Base-by-base conservation (phyloP, 805 yeast genomes). In the Teunomyces gatunensis region DNA sequence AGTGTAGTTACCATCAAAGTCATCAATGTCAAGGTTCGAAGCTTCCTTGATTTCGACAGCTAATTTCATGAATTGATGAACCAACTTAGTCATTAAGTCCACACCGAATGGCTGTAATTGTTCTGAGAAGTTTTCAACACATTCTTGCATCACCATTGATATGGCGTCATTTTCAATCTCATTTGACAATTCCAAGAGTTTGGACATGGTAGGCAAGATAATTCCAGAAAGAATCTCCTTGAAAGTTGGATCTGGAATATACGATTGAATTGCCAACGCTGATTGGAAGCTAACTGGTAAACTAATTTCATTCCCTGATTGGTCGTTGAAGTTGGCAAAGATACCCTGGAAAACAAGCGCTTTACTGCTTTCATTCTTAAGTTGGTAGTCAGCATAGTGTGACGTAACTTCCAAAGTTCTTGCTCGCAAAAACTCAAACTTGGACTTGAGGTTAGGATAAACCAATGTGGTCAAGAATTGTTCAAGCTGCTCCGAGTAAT, bases 141-240 rank as follows among this genome's bases (percentile, higher is more conserved):
- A 85, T 58, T 91, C 97, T 72, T 92, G 98, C 85, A 92, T 89
- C 5, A 92, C 96, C 20, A 85, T 87, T 18, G 96, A 82, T 25
- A 94, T 78, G 1, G 90, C 80, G 60, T 94, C 99, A 48, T 86
- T 83, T 58, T 92, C 99, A 54, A 91, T 81, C 49, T 84, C 83
- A 59, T 88, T 85, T 3, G 96, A 84, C 40, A 92, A 68, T 7
- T 77, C 79, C 54, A 92, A 72, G 48, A 94, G 71, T 54, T 79
- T 83, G 52, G 89, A 88, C 89, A 94, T 88, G 0, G 91, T 82
- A 32, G 87, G 87, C 28, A 91, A 78, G 47, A 92, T 86, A 39
- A 85, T 81, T 3, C 77, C 61, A 0, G 87, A 75, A 25, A 94
- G 66, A 1, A 87, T 84, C 42, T 81, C 85, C 58, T 81, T 80